phyloP scores from a whole-genome alignment of 2,329 filamentous ascomycete species.

The Pseudogymnoascus sp. region DNA sequence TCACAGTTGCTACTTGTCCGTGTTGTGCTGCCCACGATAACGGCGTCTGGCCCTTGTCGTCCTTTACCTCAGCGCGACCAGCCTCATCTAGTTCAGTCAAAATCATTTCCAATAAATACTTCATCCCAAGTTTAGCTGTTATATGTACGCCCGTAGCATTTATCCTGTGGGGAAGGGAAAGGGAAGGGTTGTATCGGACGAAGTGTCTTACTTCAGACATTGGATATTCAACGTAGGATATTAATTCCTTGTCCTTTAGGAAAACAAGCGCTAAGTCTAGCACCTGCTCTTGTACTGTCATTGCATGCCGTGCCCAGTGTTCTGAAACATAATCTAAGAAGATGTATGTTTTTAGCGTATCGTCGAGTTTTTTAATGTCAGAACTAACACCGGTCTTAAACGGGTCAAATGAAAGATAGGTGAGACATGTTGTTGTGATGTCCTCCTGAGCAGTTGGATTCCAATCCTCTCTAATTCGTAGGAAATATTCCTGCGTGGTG shows the following conservation, averaged over 20 bases:
- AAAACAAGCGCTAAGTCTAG: background rate
- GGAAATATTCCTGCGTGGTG: constrained; percentile 24
- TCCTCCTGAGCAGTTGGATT: background rate
- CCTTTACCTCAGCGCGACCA: too few relatives aligned
- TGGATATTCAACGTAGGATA: background rate
- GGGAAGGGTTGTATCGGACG: too few relatives aligned
- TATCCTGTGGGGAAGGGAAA: too few relatives aligned
- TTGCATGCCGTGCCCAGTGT: background rate
- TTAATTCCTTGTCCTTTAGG: background rate
- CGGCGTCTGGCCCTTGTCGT: too few relatives aligned
- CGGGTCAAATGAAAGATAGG: background rate
- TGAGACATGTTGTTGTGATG: background rate
- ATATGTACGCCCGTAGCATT: constrained; percentile 15
- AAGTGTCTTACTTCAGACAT: too few relatives aligned
- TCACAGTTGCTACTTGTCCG: background rate
- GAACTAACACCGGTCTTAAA: background rate
- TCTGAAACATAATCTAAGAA: background rate
- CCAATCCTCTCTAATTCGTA: background rate
- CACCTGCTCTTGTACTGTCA: background rate
- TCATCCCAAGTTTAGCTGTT: constrained; percentile 15
- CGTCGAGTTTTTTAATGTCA: background rate
- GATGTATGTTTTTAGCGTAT: background rate
- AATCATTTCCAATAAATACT: background rate
- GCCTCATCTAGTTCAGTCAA: background rate
- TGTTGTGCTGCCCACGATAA: background rate